Evolutionary conservation across 2,329 filamentous ascomycete species (phyloP).

Genomic region (Colletotrichum sansevieriae): DNA sequence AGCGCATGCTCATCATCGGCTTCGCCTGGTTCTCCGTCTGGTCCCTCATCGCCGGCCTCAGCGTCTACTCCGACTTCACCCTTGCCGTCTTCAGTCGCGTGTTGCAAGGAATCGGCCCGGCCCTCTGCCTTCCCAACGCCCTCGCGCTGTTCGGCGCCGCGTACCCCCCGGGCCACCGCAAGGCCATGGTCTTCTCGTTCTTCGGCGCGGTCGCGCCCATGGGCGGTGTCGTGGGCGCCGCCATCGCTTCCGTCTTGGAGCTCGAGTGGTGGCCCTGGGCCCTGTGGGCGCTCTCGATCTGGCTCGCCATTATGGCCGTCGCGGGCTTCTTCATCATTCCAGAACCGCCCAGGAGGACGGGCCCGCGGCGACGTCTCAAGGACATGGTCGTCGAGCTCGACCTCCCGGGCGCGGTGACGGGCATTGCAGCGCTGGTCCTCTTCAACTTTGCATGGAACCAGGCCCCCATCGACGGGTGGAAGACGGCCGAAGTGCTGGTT

Average conservation of each 20-base stretch:
- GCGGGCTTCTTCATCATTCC: conserved; percentile 54
- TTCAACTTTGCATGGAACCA: conserved; percentile 79
- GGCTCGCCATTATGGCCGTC: conserved; percentile 50
- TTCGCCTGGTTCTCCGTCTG: conserved; percentile 68
- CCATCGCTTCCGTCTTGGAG: conserved; percentile 55
- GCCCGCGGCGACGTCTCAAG: conserved; percentile 33
- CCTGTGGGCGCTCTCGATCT: conserved; percentile 58
- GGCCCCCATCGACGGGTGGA: conserved; percentile 71
- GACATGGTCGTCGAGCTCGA: conserved; percentile 52
- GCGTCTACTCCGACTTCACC: conserved; percentile 44
- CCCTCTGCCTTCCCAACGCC: conserved; percentile 73
- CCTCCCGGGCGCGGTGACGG: conserved; percentile 55
- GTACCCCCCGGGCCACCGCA: conserved; percentile 68
- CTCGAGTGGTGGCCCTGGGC: conserved; percentile 63
- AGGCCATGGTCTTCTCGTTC: conserved; percentile 70
- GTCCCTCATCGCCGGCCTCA: conserved; percentile 64
- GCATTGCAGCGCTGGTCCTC: conserved; percentile 68
- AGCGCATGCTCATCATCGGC: conserved; percentile 66
- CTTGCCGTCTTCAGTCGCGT: conserved; percentile 57
- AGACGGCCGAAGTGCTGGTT: conserved; percentile 66
- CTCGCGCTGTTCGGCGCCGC: conserved; percentile 71
- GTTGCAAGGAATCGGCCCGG: conserved; percentile 71
- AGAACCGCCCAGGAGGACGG: conserved; percentile 42
- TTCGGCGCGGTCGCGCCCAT: conserved; percentile 62
- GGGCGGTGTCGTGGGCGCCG: conserved; percentile 58